phyloP scores from a whole-genome alignment of 169 alveolate genomes.

The Plasmodium cynomolgi region DNA sequence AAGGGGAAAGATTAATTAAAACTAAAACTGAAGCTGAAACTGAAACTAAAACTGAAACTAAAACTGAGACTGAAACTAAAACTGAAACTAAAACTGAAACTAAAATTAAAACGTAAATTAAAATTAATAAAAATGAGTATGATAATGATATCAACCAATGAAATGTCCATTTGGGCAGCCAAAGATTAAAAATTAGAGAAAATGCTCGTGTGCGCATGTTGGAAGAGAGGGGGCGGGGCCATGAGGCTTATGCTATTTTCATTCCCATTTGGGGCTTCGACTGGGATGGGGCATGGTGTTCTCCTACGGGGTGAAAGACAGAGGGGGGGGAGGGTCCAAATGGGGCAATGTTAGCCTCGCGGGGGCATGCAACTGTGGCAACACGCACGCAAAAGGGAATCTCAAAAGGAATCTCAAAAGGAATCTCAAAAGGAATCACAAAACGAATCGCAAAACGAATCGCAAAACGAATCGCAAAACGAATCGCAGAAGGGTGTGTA shows the following conservation, averaged over 20 bases:
- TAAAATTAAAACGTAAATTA: conserved; percentile 1
- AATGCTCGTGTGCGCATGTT: not conserved
- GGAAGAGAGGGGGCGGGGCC: not conserved
- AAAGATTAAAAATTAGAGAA: conserved; percentile 9
- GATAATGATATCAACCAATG: not conserved
- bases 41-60: not conserved
- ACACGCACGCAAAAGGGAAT: not conserved
- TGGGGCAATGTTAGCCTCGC: not conserved
- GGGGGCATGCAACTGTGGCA: not conserved
- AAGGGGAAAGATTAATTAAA: not conserved
- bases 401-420: not conserved
- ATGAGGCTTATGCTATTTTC: conserved; percentile 55
- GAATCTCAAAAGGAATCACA: no score
- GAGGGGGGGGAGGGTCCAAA: not conserved
- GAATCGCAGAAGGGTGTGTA: not conserved
- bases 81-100: not conserved
- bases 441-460: no score
- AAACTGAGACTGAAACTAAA: not conserved
- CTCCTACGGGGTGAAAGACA: conserved; percentile 28
- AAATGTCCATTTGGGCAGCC: not conserved
- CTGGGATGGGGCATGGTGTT: conserved; percentile 73
- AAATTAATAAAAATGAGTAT: not conserved
- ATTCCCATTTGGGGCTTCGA: conserved; percentile 70
- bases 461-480: not conserved
- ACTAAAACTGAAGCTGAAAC: not conserved